Conservation (phyloP, 208 protist genomes). For the Tritrichomonas foetus region DNA sequence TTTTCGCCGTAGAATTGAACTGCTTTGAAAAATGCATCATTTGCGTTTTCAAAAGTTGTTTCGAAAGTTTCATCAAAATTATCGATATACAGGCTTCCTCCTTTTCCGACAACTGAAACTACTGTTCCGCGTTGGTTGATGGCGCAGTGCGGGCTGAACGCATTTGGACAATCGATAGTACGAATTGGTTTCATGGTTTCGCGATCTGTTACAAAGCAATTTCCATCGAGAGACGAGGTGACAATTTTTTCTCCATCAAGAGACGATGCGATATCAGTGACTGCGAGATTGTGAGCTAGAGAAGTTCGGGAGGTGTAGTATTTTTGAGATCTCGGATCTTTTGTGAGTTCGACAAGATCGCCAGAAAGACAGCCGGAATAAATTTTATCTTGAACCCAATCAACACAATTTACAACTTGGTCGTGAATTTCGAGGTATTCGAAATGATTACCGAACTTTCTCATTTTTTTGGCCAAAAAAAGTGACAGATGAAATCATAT, state of each 20-base stretch:
- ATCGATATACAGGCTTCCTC: not conserved
- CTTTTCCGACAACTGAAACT: not conserved
- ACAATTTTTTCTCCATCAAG: not conserved
- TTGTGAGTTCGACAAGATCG: not conserved
- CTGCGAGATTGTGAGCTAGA: not conserved
- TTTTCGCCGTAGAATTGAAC: not conserved
- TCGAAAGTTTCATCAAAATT: not conserved
- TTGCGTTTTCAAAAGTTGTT: not conserved
- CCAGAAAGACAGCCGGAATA: not conserved
- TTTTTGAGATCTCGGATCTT: not conserved
- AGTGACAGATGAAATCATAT: too few relatives aligned
- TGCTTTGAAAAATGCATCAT: not conserved
- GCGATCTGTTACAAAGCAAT: not conserved
- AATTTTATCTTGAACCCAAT: not conserved
- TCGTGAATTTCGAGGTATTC: not conserved
- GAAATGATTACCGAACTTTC: too few relatives aligned
- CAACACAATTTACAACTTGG: not conserved
- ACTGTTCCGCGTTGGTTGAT: not conserved
- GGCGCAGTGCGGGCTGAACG: not conserved
- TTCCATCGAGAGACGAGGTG: not conserved
- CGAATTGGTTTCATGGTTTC: not conserved
- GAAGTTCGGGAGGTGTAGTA: not conserved
- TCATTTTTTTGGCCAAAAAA: too few relatives aligned
- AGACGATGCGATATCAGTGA: not conserved
- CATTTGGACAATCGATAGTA: not conserved